phyloP scores from a whole-genome alignment of 164 flowering plant species.

The Chimonanthus salicifolius region DNA sequence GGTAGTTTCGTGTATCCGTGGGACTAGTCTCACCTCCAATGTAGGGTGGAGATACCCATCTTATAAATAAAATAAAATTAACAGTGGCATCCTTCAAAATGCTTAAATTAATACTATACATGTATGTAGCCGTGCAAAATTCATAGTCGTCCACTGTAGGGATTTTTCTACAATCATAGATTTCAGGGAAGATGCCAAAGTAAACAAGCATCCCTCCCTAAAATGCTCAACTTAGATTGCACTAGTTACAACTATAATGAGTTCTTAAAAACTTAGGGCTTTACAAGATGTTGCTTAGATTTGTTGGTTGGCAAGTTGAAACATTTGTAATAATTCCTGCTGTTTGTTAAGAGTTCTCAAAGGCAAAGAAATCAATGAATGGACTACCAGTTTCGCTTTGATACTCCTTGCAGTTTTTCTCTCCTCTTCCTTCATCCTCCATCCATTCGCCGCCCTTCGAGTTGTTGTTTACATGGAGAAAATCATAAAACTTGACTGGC shows the following conservation, averaged over 20 bases:
- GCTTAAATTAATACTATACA: neutral
- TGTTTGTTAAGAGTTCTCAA: slow-evolving; percentile 20
- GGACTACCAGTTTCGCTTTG: slow-evolving; percentile 15
- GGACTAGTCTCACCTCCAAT: no score
- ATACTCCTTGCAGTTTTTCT: slow-evolving; percentile 27
- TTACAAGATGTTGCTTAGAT: neutral
- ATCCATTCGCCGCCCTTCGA: slow-evolving; percentile 45
- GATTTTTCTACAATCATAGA: neutral
- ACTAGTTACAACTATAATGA: neutral
- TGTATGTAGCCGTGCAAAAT: neutral
- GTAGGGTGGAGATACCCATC: no score
- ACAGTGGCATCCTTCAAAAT: neutral
- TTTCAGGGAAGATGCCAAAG: neutral
- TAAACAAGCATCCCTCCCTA: neutral
- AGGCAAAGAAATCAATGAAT: slow-evolving; percentile 59
- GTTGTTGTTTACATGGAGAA: slow-evolving; percentile 54
- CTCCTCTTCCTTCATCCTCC: slow-evolving; percentile 39
- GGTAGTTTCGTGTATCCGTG: no score
- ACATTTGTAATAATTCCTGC: neutral
- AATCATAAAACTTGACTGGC: slow-evolving; percentile 53
- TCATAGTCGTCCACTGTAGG: neutral
- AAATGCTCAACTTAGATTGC: neutral
- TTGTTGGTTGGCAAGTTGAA: neutral
- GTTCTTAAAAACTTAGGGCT: neutral
- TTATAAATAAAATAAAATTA: no score